Base-by-base conservation (phyloP, 2,329 filamentous ascomycete species). In the Chlorencoelia australis region DNA sequence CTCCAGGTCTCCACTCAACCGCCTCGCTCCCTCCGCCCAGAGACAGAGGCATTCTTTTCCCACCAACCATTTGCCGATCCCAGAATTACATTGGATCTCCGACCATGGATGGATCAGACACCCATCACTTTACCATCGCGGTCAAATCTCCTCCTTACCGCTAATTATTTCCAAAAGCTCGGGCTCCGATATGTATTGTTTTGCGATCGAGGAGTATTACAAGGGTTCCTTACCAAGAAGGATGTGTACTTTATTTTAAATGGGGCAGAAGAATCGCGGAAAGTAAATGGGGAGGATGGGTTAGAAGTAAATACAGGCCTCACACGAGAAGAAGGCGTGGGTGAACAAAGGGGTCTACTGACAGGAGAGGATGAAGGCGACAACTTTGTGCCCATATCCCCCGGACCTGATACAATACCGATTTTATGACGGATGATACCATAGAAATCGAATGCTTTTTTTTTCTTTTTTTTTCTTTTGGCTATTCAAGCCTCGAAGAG, bases 101-200 rank as follows among this genome's bases (percentile, higher is more conserved):
- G 89, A 6, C 88, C 88, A 2, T 98, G 91, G 91, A 95, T 98
- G 87, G 91, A 98, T 59, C 89, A 95, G 59, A 98, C 91, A 0
- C 91, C 91, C 1, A 82, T 98, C 30, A 96, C 91, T 1, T 68
- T 96, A 13, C 83, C 86, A 27, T 78, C 76, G 15, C 74, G 78
- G 44, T 78, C 79, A 11, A 80, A 71, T 41, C 75, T 98, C 42
- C 79, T 88, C 55, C 72, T 96, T n/a, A 85, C 84, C 3, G 79
- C 93, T 16, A 79, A 74, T 39, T 93, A 98, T 71, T 96, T 98
- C 61, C 87, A 94, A 64, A 89, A 89, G 56, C 73, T 98, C 7
- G 91, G 91, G 14, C 63, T 98, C 43, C 74, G 89, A 33, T 95
- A 96, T 62, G 75, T 98, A 4, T 64, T 96, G 3, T 93, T 96